These are phyloP conservation scores for Uronychia setigera DNA, from an alignment of 73 alveolate genomes.

Conservation along the genomic window DNA sequence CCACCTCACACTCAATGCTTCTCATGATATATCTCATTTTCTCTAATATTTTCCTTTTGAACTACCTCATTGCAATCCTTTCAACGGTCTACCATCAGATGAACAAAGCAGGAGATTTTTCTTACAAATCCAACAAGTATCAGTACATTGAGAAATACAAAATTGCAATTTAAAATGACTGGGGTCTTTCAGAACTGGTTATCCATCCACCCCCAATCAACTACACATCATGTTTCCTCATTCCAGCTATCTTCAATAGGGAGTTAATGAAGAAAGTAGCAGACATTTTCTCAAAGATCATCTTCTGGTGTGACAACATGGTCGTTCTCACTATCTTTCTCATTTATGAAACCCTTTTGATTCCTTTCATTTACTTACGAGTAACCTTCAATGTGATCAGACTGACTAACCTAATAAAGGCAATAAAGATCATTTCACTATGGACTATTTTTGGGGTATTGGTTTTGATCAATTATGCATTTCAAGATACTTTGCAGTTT, in stretches of 20 bases:
- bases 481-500: conserved; percentile 26
- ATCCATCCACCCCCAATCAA: conserved; percentile 57
- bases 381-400: conserved; percentile 24
- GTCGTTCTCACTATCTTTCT: conserved; percentile 11
- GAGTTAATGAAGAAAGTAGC: conserved; percentile 38
- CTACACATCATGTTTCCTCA: conserved; percentile 11
- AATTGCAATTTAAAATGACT: conserved; percentile 35
- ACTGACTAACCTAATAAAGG: conserved; percentile 4
- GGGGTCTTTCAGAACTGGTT: conserved; percentile 38
- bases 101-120: conserved; percentile 51
- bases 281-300: conserved; percentile 26
- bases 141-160: conserved; percentile 44
- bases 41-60: conserved; percentile 43
- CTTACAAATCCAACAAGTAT: conserved; percentile 36
- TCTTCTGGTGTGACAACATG: conserved; percentile 50
- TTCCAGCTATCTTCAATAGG: conserved; percentile 33
- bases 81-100: conserved; percentile 41
- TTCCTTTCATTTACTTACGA: conserved; percentile 22
- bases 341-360: conserved; percentile 13
- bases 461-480: conserved; percentile 7
- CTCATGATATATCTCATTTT: conserved; percentile 38
- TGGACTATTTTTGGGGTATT: conserved; percentile 44
- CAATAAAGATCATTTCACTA: background rate
- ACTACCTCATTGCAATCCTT: conserved; percentile 49
- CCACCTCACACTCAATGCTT: conserved; percentile 29